phyloP scores from a whole-genome alignment of 371 early-diverging fungal species.

The Conidiobolus coronatus region DNA sequence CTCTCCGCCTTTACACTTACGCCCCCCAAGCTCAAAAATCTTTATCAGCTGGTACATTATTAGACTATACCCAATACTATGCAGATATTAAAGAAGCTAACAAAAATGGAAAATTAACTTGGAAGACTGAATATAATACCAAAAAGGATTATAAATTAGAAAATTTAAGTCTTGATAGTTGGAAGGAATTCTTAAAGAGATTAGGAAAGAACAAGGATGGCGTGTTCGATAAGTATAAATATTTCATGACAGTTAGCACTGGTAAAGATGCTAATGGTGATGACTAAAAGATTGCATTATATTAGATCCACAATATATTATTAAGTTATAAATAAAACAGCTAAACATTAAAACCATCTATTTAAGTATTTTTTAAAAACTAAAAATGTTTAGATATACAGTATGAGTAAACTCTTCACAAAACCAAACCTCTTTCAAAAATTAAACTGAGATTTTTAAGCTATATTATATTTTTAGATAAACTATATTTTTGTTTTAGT shows the following conservation, averaged over 20 bases:
- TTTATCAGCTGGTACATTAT: slow-evolving; percentile 11
- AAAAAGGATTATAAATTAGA: slow-evolving; percentile 14
- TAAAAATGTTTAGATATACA: too few relatives aligned
- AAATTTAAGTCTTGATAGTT: slow-evolving; percentile 3
- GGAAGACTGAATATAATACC: slow-evolving; percentile 20
- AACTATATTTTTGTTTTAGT: too few relatives aligned
- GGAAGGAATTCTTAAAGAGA: slow-evolving; percentile 2
- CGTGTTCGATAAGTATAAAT: not conserved
- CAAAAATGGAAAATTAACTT: slow-evolving; percentile 9
- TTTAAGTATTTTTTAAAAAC: too few relatives aligned
- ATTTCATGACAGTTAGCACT: not conserved
- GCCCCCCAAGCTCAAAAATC: slow-evolving; percentile 5
- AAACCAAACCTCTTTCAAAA: too few relatives aligned
- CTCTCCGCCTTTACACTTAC: slow-evolving; percentile 22
- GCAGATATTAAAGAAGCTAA: slow-evolving; percentile 18
- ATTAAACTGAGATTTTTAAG: too few relatives aligned
- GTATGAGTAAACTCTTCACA: too few relatives aligned
- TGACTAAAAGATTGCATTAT: too few relatives aligned
- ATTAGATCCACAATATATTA: too few relatives aligned
- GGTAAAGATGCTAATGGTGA: not conserved
- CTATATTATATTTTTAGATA: too few relatives aligned
- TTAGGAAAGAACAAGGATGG: not conserved
- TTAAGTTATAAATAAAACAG: too few relatives aligned
- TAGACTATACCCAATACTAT: slow-evolving; percentile 26
- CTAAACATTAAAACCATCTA: too few relatives aligned